Percentiles rank a stretch among this genome's conserved stretches.
Evolutionary conservation across 2,329 filamentous ascomycete species (phyloP).

Genomic region (Xylariaceae sp.): DNA sequence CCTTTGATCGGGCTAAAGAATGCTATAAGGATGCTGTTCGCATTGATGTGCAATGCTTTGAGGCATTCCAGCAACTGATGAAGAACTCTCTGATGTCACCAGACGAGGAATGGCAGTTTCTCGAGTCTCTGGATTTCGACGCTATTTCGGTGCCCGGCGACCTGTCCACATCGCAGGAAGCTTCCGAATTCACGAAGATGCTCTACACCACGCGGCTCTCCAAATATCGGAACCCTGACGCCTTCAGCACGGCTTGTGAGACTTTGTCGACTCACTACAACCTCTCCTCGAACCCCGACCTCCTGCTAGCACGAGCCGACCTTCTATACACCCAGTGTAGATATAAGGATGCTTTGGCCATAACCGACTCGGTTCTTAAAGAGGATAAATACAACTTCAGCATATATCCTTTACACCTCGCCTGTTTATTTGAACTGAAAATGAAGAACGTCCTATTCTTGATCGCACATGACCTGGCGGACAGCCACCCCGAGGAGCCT

Average conservation of each 20-base stretch:
- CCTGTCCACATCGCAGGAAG: constrained; percentile 69
- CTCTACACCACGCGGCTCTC: constrained; percentile 93
- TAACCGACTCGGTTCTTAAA: constrained; percentile 77
- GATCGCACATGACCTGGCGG: constrained; percentile 85
- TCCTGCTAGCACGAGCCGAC: constrained; percentile 84
- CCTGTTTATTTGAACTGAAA: constrained; percentile 81
- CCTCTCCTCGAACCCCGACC: constrained; percentile 77
- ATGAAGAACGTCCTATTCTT: constrained; percentile 87
- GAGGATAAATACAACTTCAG: constrained; percentile 84
- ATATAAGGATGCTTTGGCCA: constrained; percentile 77
- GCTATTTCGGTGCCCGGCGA: constrained; percentile 64
- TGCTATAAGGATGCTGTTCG: constrained; percentile 97
- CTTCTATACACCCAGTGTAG: constrained; percentile 91
- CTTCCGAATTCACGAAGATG: constrained; percentile 89
- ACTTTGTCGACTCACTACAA: constrained; percentile 92
- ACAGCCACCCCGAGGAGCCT: constrained; percentile 84
- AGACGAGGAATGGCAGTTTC: constrained; percentile 82
- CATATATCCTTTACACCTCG: constrained; percentile 85
- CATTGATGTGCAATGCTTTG: constrained; percentile 97
- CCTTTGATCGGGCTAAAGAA: constrained; percentile 93
- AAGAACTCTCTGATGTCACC: constrained; percentile 89
- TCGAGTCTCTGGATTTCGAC: constrained; percentile 87
- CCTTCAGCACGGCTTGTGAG: constrained; percentile 81
- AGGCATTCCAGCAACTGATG: constrained; percentile 97
- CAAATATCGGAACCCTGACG: constrained; percentile 83